Percentiles rank a stretch among this genome's conserved stretches.
Evolutionary conservation across 225 moss, liverwort and hornwort genomes (phyloP).

Genomic region (Rhytidiadelphus loreus): DNA sequence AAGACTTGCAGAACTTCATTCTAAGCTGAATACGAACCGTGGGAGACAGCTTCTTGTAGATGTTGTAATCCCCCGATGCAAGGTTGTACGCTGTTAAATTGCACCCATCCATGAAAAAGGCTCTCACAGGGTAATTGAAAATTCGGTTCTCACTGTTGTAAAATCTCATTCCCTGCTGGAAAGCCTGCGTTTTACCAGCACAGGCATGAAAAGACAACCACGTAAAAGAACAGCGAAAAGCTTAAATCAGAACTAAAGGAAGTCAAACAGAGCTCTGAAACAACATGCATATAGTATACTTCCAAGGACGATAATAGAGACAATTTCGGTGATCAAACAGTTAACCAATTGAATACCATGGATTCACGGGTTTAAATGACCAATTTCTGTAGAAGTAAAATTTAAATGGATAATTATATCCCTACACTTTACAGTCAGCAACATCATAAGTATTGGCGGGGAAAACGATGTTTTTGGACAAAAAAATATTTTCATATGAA

Average conservation of each 20-base stretch:
- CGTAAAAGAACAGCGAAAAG: not conserved
- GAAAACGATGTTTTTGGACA: not conserved
- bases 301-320: not conserved
- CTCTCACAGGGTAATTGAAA: conserved; percentile 87
- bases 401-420: not conserved
- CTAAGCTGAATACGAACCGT: conserved; percentile 39
- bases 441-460: not conserved
- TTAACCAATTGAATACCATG: not conserved
- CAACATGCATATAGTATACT: not conserved
- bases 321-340: not conserved
- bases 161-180: conserved; percentile 83
- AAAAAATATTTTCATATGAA: not conserved
- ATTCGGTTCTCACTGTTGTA: conserved; percentile 95
- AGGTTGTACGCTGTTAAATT: conserved; percentile 94
- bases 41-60: conserved; percentile 89
- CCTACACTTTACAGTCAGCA: not conserved
- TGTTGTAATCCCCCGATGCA: conserved; percentile 95
- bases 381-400: not conserved
- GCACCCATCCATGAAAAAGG: conserved; percentile 99
- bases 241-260: not conserved
- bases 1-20: not conserved
- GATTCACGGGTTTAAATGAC: too few relatives aligned
- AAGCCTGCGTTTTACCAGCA: conserved; percentile 42
- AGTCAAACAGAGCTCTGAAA: not conserved
- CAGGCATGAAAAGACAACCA: not conserved